phyloP scores from a whole-genome alignment of 2,329 filamentous ascomycete species.

The Tolypocladium album region DNA sequence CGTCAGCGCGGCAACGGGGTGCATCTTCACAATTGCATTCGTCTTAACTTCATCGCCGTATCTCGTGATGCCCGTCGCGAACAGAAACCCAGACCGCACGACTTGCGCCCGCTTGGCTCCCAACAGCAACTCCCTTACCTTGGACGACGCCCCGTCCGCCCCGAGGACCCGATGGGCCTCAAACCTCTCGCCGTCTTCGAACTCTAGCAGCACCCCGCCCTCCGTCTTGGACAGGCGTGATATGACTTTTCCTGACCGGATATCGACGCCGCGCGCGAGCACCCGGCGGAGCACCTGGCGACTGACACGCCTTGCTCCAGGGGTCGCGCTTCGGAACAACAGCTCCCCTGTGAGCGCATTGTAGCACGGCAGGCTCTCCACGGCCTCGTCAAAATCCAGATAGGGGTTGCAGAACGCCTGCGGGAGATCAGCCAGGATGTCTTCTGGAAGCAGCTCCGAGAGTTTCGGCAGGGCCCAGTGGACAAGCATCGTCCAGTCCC shows the following conservation, averaged over 20 bases:
- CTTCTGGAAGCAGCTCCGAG: constrained; percentile 19
- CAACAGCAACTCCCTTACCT: neutral
- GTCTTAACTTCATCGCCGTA: constrained; percentile 15
- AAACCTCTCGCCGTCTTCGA: constrained; percentile 10
- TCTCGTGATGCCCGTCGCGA: constrained; percentile 16
- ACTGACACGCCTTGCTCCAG: constrained; percentile 22
- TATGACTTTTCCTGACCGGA: constrained; percentile 18
- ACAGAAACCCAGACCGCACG: constrained; percentile 9
- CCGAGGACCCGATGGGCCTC: constrained; percentile 15
- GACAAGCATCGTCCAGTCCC: constrained; percentile 28
- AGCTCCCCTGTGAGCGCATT: constrained; percentile 23
- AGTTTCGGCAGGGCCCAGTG: constrained; percentile 28
- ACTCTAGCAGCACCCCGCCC: constrained; percentile 11
- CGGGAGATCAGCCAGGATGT: constrained; percentile 16
- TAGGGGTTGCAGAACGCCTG: constrained; percentile 22
- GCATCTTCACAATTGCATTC: constrained; percentile 12
- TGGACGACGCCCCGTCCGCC: constrained; percentile 17
- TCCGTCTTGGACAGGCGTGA: neutral
- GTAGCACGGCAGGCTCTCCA: constrained; percentile 19
- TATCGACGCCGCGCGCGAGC: constrained; percentile 18
- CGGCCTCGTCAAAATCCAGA: constrained; percentile 17
- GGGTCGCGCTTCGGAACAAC: constrained; percentile 21
- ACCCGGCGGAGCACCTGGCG: constrained; percentile 20
- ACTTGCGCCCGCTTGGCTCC: neutral
- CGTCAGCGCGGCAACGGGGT: constrained; percentile 19